Conservation (phyloP, 2,329 filamentous ascomycete species). For the Pseudopithomyces chartarum region DNA sequence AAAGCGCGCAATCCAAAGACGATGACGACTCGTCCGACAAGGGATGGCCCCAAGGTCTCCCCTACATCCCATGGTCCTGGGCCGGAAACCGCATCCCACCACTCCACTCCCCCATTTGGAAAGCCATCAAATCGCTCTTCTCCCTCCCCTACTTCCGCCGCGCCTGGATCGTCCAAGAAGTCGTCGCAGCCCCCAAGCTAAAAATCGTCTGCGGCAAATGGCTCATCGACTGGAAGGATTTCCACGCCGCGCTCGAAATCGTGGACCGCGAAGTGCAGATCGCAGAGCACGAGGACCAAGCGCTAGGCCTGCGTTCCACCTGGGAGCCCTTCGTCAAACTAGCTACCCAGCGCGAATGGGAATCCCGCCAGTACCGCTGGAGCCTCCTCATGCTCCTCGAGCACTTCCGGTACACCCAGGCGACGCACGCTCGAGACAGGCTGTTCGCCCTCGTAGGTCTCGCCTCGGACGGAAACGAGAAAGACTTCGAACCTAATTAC, state of each 20-base stretch:
- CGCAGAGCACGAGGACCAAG: not conserved
- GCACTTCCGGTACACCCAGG: conserved; percentile 1
- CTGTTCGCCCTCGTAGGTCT: conserved; percentile 6
- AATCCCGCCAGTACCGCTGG: not conserved
- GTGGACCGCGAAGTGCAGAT: not conserved
- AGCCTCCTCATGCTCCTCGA: conserved; percentile 2
- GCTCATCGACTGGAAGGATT: conserved; percentile 5
- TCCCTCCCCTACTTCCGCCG: conserved; percentile 4
- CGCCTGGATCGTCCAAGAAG: conserved; percentile 9
- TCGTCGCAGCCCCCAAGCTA: conserved; percentile 1
- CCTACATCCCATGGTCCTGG: not conserved
- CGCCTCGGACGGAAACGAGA: conserved; percentile 1
- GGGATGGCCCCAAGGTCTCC: conserved; percentile 5
- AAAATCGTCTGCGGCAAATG: conserved; percentile 5
- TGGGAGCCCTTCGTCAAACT: not conserved
- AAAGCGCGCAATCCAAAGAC: not conserved
- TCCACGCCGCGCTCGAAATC: not conserved
- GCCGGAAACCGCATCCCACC: not conserved
- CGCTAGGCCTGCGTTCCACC: not conserved
- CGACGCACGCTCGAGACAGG: not conserved
- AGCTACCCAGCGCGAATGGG: not conserved
- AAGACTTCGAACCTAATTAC: conserved; percentile 6
- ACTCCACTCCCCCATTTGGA: not conserved
- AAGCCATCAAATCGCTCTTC: not conserved
- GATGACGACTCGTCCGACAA: not conserved